Evolutionary conservation across 768 basidiomycete genomes (phyloP).

Genomic region (Tubosaeta brunneosetosa): DNA sequence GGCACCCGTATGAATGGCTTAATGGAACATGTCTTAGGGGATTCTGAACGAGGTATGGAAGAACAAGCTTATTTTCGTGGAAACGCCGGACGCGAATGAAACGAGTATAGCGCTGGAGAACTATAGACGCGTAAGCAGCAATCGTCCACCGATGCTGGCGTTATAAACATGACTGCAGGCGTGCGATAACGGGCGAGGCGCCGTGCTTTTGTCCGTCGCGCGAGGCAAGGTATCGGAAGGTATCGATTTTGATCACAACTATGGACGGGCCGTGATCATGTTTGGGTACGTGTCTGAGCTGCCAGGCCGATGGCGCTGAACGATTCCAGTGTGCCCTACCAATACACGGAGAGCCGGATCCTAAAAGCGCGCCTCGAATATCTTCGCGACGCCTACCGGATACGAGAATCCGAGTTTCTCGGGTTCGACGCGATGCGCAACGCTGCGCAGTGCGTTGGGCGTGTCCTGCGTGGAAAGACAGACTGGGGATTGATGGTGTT

Average conservation of each 20-base stretch:
- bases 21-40: conserved; percentile 50
- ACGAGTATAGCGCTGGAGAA: conserved; percentile 98
- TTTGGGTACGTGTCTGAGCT: conserved; percentile 65
- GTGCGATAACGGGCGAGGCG: conserved; percentile 97
- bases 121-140: conserved; percentile 73
- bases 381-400: conserved; percentile 95
- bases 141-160: background rate
- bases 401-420: conserved; percentile 96
- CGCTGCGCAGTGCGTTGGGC: conserved; percentile 97
- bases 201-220: conserved; percentile 93
- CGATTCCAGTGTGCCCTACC: conserved; percentile 74
- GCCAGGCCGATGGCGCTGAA: conserved; percentile 2
- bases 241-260: conserved; percentile 99
- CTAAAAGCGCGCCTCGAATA: conserved; percentile 96
- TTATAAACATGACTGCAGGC: conserved; percentile 48
- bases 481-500: conserved; percentile 99
- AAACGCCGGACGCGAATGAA: conserved; percentile 98
- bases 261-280: conserved; percentile 98
- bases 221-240: conserved; percentile 99
- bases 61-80: conserved; percentile 97
- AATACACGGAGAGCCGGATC: conserved; percentile 97
- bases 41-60: conserved; percentile 99
- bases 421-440: conserved; percentile 99
- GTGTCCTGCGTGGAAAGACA: conserved; percentile 95
- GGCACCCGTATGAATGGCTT: background rate